A percentile compares a stretch with the other conserved stretches of the same genome.
phyloP scores from a whole-genome alignment of 2,329 filamentous ascomycete genomes.

The Venturia asperata region DNA sequence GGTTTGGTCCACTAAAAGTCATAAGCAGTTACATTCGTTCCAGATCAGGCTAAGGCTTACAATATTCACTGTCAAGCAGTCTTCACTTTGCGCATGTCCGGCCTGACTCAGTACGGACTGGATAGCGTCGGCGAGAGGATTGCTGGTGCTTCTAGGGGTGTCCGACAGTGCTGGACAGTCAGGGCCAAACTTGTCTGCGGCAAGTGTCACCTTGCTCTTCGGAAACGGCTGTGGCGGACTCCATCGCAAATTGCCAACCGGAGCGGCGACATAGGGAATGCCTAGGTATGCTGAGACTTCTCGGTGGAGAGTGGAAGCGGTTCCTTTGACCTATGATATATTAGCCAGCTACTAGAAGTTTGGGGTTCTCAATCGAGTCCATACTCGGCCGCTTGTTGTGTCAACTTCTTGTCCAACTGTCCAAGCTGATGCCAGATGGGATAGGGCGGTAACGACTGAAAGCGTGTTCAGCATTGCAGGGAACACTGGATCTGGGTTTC shows the following conservation, averaged over 20 bases:
- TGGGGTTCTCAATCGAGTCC: neutral
- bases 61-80: conserved; percentile 30
- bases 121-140: neutral
- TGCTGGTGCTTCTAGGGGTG: neutral
- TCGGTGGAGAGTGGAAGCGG: neutral
- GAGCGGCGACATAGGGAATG: conserved; percentile 16
- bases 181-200: conserved; percentile 16
- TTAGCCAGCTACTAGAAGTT: neutral
- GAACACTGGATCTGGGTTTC: neutral
- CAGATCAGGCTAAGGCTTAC: neutral
- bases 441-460: neutral
- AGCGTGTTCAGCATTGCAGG: neutral
- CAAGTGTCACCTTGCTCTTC: neutral
- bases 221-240: conserved; percentile 16
- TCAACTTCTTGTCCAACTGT: conserved; percentile 15
- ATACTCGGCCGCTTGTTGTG: conserved; percentile 14
- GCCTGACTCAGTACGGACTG: conserved; percentile 16
- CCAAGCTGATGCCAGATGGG: conserved; percentile 6
- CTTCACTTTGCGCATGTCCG: conserved; percentile 25
- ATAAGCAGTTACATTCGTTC: neutral
- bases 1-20: conserved; percentile 26
- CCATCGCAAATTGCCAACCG: conserved; percentile 17
- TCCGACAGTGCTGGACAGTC: conserved; percentile 14
- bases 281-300: conserved; percentile 20
- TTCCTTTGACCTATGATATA: conserved; percentile 11